phyloP scores from a whole-genome alignment of 352 stramenopile genomes.

The Phytopythium mirpurense region DNA sequence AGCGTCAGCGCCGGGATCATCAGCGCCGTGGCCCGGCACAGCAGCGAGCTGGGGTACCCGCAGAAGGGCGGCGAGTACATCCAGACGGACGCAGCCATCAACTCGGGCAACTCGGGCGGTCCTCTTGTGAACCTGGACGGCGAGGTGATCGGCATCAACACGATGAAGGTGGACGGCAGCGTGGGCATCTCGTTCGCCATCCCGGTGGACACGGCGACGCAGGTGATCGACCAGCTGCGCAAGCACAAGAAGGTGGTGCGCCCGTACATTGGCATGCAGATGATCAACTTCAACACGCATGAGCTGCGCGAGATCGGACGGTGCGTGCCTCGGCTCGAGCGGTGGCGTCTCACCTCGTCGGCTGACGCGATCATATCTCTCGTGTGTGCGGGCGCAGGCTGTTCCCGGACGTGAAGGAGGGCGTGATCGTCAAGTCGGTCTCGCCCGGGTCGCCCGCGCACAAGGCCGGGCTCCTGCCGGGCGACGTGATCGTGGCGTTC shows the following conservation, averaged over 20 bases:
- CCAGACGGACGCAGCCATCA: slow-evolving; percentile 93
- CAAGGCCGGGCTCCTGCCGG: slow-evolving; percentile 63
- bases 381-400: slow-evolving; percentile 16
- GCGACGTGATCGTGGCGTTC: slow-evolving; percentile 76
- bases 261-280: slow-evolving; percentile 91
- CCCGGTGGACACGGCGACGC: slow-evolving; percentile 84
- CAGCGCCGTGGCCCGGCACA: slow-evolving; percentile 83
- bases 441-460: slow-evolving; percentile 68
- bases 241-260: slow-evolving; percentile 85
- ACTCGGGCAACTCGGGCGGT: slow-evolving; percentile 90
- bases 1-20: slow-evolving; percentile 91
- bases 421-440: slow-evolving; percentile 83
- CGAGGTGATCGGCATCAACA: slow-evolving; percentile 93
- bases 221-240: slow-evolving; percentile 88
- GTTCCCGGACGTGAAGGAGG: slow-evolving; percentile 71
- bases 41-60: slow-evolving; percentile 82
- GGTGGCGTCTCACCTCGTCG: neutral
- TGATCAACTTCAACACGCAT: slow-evolving; percentile 81
- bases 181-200: slow-evolving; percentile 93
- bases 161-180: slow-evolving; percentile 89
- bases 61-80: slow-evolving; percentile 88
- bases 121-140: slow-evolving; percentile 93
- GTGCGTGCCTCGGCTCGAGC: slow-evolving; percentile 9
- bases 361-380: neutral
- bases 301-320: slow-evolving; percentile 62